These are phyloP conservation scores for Thermothelomyces thermophilus DNA, from an alignment of 2,329 filamentous ascomycete species.

Conservation along the genomic window DNA sequence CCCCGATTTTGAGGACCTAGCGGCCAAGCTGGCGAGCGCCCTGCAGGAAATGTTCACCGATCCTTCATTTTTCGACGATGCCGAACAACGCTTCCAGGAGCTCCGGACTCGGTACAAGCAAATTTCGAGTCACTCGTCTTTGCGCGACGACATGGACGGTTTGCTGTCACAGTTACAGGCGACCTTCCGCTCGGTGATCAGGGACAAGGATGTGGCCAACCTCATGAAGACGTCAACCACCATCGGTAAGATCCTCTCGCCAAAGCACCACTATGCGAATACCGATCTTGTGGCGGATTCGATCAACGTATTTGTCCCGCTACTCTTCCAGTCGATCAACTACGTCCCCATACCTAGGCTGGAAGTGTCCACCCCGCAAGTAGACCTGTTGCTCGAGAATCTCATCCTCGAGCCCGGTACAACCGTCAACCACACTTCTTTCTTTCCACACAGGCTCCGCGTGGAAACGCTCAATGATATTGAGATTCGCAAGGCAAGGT, in stretches of 20 bases:
- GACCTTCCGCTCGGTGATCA: slow-evolving; percentile 61
- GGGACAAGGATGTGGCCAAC: slow-evolving; percentile 66
- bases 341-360: slow-evolving; percentile 84
- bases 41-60: slow-evolving; percentile 79
- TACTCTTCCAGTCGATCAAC: slow-evolving; percentile 70
- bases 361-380: slow-evolving; percentile 75
- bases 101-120: slow-evolving; percentile 52
- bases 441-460: slow-evolving; percentile 77
- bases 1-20: slow-evolving; percentile 72
- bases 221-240: slow-evolving; percentile 60
- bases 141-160: slow-evolving; percentile 66
- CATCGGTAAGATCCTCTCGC: slow-evolving; percentile 64
- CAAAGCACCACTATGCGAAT: slow-evolving; percentile 57
- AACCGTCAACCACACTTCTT: slow-evolving; percentile 79
- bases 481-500: slow-evolving; percentile 71
- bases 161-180: slow-evolving; percentile 62
- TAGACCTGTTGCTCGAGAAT: slow-evolving; percentile 85
- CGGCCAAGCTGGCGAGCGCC: slow-evolving; percentile 65
- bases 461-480: slow-evolving; percentile 81
- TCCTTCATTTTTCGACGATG: slow-evolving; percentile 75
- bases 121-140: slow-evolving; percentile 57
- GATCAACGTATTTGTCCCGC: slow-evolving; percentile 73
- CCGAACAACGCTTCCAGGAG: slow-evolving; percentile 48
- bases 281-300: slow-evolving; percentile 66
- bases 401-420: slow-evolving; percentile 81